A percentile compares a stretch with the other conserved stretches of the same genome.
Evolutionary conservation across 192 early-diverging fungal species (phyloP).

Genomic region (Mortierella antarctica): DNA sequence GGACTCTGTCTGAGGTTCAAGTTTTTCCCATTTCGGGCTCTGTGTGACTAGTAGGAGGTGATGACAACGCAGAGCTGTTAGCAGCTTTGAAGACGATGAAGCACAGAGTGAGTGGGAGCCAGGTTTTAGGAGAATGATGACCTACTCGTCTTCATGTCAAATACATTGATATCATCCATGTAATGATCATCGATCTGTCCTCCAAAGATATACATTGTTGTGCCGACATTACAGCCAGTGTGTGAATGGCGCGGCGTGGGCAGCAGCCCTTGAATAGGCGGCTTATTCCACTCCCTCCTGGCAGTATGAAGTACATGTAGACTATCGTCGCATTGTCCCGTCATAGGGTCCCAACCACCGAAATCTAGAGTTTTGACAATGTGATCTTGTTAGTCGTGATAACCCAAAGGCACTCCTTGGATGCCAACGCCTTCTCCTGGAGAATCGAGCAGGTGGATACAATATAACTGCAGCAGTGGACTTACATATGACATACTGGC

Average conservation of each 20-base stretch:
- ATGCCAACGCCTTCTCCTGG: no score
- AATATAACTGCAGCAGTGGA: background rate
- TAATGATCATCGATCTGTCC: conserved; percentile 49
- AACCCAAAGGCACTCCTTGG: background rate
- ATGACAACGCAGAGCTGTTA: background rate
- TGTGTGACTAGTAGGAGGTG: conserved; percentile 26
- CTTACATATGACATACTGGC: conserved; percentile 60
- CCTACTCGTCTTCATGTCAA: conserved; percentile 61
- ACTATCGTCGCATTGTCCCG: conserved; percentile 43
- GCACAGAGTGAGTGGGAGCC: no score
- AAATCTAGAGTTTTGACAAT: conserved; percentile 20
- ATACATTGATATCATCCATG: conserved; percentile 57
- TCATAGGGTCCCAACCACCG: conserved; percentile 46
- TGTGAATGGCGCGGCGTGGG: conserved; percentile 51
- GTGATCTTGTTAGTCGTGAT: background rate
- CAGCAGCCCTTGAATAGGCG: conserved; percentile 31
- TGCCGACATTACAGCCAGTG: conserved; percentile 31
- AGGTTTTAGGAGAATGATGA: background rate
- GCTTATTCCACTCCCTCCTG: conserved; percentile 53
- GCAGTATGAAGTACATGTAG: conserved; percentile 48
- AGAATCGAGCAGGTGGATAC: no score
- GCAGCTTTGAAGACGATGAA: no score
- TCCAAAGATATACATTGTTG: conserved; percentile 55
- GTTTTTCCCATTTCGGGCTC: conserved; percentile 37
- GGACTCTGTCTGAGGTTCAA: conserved; percentile 51